Evolutionary conservation across 176 grass and related monocot genomes (phyloP).

Genomic region (Triticum urartu): DNA sequence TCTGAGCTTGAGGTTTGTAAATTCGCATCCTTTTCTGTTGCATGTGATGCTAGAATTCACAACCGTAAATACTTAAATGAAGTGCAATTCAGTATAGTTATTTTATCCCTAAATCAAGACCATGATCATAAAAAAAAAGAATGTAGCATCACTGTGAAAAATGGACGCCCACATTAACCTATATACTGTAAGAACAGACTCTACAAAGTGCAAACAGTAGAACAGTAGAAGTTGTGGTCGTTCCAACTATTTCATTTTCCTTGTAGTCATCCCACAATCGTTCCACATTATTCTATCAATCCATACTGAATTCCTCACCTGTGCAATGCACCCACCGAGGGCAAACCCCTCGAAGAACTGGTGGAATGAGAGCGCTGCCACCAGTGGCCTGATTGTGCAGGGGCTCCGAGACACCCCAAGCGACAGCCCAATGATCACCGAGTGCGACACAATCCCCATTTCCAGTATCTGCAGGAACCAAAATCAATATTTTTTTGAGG

Average conservation of each 20-base stretch:
- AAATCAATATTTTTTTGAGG: neutral
- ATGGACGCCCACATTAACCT: neutral
- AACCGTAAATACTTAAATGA: neutral
- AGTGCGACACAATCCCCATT: constrained; percentile 94
- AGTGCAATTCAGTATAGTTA: neutral
- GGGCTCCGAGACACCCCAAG: constrained; percentile 70
- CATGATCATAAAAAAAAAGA: neutral
- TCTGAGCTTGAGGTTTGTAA: neutral
- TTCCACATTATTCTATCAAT: neutral
- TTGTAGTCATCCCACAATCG: neutral
- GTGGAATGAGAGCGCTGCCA: constrained; percentile 68
- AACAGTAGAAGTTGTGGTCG: neutral
- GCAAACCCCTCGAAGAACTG: constrained; percentile 96
- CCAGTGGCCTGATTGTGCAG: constrained; percentile 80
- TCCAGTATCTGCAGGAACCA: constrained; percentile 63
- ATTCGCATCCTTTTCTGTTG: neutral
- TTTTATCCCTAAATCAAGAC: too few relatives aligned
- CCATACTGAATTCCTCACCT: constrained; percentile 41
- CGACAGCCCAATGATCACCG: constrained; percentile 87
- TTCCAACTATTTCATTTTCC: neutral
- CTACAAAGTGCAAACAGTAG: neutral
- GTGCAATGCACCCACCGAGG: constrained; percentile 79
- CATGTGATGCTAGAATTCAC: neutral
- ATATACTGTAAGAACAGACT: neutral
- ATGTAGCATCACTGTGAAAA: neutral